Conservation (phyloP, 305 asterid genomes). For the Fraxinus albicans region DNA sequence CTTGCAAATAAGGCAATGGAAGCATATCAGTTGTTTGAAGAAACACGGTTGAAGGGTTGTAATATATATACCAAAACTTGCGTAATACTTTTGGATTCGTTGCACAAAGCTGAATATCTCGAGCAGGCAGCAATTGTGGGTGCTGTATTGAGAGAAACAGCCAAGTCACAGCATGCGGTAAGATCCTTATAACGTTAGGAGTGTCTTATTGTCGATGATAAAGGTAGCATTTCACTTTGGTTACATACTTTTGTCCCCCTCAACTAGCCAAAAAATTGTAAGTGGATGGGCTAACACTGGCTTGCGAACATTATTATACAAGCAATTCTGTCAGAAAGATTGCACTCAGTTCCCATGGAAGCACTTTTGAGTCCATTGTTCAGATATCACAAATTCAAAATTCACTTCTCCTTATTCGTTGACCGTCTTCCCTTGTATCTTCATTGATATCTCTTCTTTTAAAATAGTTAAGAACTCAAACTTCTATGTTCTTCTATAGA, state of each 20-base stretch:
- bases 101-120: conserved; percentile 87
- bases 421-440: background rate
- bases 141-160: conserved; percentile 81
- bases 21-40: conserved; percentile 80
- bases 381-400: background rate
- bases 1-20: conserved; percentile 69
- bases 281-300: background rate
- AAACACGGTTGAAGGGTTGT: conserved; percentile 78
- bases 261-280: background rate
- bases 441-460: background rate
- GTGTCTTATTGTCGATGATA: background rate
- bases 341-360: background rate
- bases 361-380: background rate
- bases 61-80: conserved; percentile 73
- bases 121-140: conserved; percentile 96
- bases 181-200: conserved; percentile 44
- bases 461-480: background rate
- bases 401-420: no score
- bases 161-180: conserved; percentile 88
- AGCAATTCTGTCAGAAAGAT: background rate
- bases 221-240: background rate
- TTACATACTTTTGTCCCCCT: background rate
- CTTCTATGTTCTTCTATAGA: background rate
- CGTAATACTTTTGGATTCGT: conserved; percentile 76
- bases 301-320: background rate